Percentiles rank a stretch among this genome's conserved stretches.
Evolutionary conservation across 1,284 basidiomycete genomes (phyloP).

Genomic region (Cutaneotrichosporon dermatis): DNA sequence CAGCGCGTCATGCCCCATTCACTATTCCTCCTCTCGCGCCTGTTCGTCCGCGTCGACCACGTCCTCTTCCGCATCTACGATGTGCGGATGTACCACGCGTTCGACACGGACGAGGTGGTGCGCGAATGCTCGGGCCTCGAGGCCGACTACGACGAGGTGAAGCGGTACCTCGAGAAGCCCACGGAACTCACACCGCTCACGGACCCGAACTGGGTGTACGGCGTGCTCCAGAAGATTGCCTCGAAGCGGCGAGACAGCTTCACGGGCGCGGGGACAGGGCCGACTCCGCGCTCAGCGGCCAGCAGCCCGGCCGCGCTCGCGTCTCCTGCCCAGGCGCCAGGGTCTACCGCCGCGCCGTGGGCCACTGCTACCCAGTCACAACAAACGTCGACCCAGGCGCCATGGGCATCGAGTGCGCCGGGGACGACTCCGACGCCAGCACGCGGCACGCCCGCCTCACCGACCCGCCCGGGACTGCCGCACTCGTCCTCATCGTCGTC

Average conservation of each 20-base stretch:
- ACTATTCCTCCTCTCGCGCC: slow-evolving; percentile 82
- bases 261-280: no score
- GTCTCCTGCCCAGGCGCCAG: neutral
- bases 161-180: slow-evolving; percentile 70
- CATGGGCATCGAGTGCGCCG: neutral
- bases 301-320: no score
- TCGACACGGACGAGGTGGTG: slow-evolving; percentile 59
- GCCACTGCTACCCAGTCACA: neutral
- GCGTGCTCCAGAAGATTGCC: slow-evolving; percentile 58
- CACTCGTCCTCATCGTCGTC: slow-evolving; percentile 43
- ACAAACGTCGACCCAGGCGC: slow-evolving; percentile 1
- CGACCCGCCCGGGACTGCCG: slow-evolving; percentile 1
- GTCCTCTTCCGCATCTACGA: slow-evolving; percentile 91
- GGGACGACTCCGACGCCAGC: neutral
- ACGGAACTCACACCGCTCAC: slow-evolving; percentile 86
- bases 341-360: slow-evolving; percentile 1
- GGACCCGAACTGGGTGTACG: slow-evolving; percentile 79
- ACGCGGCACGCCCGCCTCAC: slow-evolving; percentile 45
- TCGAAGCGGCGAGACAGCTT: slow-evolving; percentile 26
- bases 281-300: no score
- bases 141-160: slow-evolving; percentile 76
- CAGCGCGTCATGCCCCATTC: slow-evolving; percentile 98
- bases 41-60: slow-evolving; percentile 91
- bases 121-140: slow-evolving; percentile 86
- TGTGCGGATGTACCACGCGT: slow-evolving; percentile 84